Evolutionary conservation across 2,329 filamentous ascomycete species (phyloP).

Genomic region (Talaromyces sp.): DNA sequence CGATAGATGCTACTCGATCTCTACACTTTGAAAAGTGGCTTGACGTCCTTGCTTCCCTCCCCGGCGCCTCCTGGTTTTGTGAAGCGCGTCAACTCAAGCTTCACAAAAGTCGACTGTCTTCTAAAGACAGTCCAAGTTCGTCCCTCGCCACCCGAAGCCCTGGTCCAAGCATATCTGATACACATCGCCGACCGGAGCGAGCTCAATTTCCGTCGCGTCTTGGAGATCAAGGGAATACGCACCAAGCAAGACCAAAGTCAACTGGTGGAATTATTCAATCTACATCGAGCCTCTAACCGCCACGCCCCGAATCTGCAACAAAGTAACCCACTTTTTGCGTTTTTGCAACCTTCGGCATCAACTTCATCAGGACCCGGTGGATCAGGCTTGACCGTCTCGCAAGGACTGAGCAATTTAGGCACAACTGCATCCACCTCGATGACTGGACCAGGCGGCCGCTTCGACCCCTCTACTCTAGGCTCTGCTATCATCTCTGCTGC

Average conservation of each 20-base stretch:
- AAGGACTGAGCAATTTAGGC: conserved; percentile 49
- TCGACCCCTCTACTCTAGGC: conserved; percentile 78
- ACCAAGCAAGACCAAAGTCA: conserved; percentile 73
- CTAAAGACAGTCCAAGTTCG: conserved; percentile 96
- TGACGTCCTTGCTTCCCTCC: conserved; percentile 52
- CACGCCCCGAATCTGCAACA: conserved; percentile 65
- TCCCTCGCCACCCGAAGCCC: conserved; percentile 81
- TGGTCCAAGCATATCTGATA: conserved; percentile 96
- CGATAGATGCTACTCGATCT: conserved; percentile 87
- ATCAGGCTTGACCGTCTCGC: conserved; percentile 33
- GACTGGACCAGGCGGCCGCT: conserved; percentile 51
- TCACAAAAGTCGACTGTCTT: conserved; percentile 83
- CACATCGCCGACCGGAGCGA: conserved; percentile 93
- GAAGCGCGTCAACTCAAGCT: conserved; percentile 79
- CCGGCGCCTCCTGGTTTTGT: conserved; percentile 64
- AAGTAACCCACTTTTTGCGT: conserved; percentile 65
- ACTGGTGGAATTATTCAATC: conserved; percentile 85
- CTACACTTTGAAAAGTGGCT: conserved; percentile 59
- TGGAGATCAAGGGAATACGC: conserved; percentile 89
- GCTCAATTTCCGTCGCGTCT: conserved; percentile 90
- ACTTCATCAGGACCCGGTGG: conserved; percentile 26
- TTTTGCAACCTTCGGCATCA: conserved; percentile 13
- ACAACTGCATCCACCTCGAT: conserved; percentile 41
- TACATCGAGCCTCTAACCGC: conserved; percentile 65
- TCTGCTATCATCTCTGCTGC: conserved; percentile 86